Base-by-base conservation (phyloP, 345 rosid species). In the Syzygium jambos region DNA sequence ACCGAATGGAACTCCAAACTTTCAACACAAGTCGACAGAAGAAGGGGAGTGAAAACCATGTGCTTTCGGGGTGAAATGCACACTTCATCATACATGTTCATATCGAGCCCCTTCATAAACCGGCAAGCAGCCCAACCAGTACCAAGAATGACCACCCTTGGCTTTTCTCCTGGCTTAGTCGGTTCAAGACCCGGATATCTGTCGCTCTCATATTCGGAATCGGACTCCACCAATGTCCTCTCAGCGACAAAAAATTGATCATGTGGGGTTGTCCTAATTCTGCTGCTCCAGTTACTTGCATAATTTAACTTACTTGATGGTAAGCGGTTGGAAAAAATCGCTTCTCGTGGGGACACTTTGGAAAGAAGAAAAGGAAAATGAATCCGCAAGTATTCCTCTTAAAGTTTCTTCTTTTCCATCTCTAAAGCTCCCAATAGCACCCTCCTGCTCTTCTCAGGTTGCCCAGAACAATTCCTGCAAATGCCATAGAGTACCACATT, bases 1-100 rank as follows among this genome's bases (percentile, higher is more conserved):
- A 96, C 98, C 2, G 98, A 96, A 73, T 97, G 93, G 87, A 98
- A 98, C 88, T 96, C 99, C 49, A 95, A 94, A 34, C 99, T 98
- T 52, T 96, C 94, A 87, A 95, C 95, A 88, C 95, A 93, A 3
- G 14, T 53, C 11, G 19, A 46, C 19, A 30, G 85, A 51, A 82
- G 53, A 82, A 46, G 85, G 10, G 54, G 54, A 46, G 96, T 95
- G 90, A 94, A 94, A 25, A 95, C 98, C 96, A 95, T 93, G 94
- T 95, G 98, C 87, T 95, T 94, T 91, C 96, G 91, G 3, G 96
- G 96, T 27, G 98, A 94, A 30, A 95, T 87, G 88, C 98, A 95
- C 88, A 94, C 98, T 85, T 89, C 87, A 86, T 95, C 94, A 68
- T 92, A 94, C 51, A 89, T 87, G 78, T 85, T 92, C 77, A 95